These are phyloP conservation scores for Trichosanthes cucumerina DNA, from an alignment of 306 rosid species.

Conservation along the genomic window DNA sequence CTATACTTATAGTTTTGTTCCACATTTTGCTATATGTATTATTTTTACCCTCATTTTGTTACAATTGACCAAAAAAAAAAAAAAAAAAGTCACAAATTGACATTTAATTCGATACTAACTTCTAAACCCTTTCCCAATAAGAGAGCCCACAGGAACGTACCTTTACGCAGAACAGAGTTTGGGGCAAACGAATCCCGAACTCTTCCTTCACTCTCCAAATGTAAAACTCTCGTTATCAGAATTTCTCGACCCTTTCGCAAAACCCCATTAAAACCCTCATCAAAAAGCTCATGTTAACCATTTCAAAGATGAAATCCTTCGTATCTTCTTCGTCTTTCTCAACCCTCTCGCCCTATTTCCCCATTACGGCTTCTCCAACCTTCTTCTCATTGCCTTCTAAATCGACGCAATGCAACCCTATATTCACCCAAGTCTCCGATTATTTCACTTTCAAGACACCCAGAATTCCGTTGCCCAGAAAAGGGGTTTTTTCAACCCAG, in stretches of 20 bases:
- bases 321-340: slow-evolving; percentile 32
- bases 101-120: no score
- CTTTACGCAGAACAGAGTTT: no score
- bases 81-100: no score
- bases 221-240: not conserved
- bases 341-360: slow-evolving; percentile 28
- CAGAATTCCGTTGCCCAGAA: slow-evolving; percentile 17
- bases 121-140: no score
- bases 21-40: no score
- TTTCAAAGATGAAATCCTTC: slow-evolving; percentile 47
- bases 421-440: slow-evolving; percentile 13
- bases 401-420: slow-evolving; percentile 10
- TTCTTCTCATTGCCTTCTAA: slow-evolving; percentile 25
- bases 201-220: not conserved
- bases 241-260: not conserved
- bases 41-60: no score
- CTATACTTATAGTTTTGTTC: no score
- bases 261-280: not conserved
- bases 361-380: slow-evolving; percentile 25
- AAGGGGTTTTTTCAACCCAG: slow-evolving; percentile 17
- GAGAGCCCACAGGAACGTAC: no score
- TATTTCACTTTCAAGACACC: slow-evolving; percentile 24
- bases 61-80: no score
- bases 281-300: slow-evolving; percentile 13
- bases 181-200: no score